These are phyloP conservation scores for Coemansia sp. DNA, from an alignment of 192 early-diverging fungal genomes.

Conservation along the genomic window DNA sequence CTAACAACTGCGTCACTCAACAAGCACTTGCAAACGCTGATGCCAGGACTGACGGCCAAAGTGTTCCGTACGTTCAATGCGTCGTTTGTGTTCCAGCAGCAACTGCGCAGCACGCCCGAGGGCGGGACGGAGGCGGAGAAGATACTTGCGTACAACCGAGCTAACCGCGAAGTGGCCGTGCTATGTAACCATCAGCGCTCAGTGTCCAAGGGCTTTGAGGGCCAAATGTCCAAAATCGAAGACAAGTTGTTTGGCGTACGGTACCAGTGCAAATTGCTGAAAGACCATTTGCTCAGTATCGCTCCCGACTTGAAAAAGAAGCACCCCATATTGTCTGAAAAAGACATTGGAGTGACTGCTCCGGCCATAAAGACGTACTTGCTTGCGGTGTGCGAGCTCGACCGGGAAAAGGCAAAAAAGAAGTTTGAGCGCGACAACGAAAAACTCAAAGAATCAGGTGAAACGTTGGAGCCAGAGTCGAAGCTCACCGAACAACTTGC, in stretches of 20 bases:
- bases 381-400: conserved; percentile 62
- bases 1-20: conserved; percentile 81
- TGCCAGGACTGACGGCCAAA: conserved; percentile 93
- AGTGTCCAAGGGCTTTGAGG: conserved; percentile 75
- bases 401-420: conserved; percentile 65
- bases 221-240: conserved; percentile 74
- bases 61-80: conserved; percentile 99
- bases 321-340: conserved; percentile 60
- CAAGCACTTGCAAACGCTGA: conserved; percentile 82
- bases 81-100: conserved; percentile 87
- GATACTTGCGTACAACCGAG: conserved; percentile 88
- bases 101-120: conserved; percentile 69
- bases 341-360: conserved; percentile 77
- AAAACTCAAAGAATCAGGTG: conserved; percentile 65
- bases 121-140: conserved; percentile 78
- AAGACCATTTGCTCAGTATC: conserved; percentile 65
- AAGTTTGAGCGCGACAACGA: conserved; percentile 81
- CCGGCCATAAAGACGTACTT: conserved; percentile 69
- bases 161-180: conserved; percentile 93
- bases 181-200: conserved; percentile 97
- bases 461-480: conserved; percentile 55
- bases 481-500: conserved; percentile 55
- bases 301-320: conserved; percentile 81
- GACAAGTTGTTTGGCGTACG: conserved; percentile 87
- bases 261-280: conserved; percentile 78